Evolutionary conservation across 768 basidiomycete genomes (phyloP), one percentile per base, ranked within the genome.

Genomic region (Neoboletus subvelutipes): DNA sequence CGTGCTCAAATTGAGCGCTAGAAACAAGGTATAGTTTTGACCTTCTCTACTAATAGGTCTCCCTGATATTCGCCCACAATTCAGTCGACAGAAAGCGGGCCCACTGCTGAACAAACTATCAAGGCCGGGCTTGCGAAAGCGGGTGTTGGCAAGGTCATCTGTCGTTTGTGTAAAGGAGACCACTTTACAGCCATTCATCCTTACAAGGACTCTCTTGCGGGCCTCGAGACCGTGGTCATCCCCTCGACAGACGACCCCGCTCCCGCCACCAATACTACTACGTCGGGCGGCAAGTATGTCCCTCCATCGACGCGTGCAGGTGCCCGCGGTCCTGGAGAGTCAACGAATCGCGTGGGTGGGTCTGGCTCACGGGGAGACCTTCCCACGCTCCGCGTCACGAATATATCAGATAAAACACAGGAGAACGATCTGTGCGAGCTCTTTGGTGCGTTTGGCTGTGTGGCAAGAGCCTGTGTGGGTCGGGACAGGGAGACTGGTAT

Each of bases 151-250:
- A 94, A 94, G 69, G 91, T 99, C 60, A 74, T 81, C 43, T 99
- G 97, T 81, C 83, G 97, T 61, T 77, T 97, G 54, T 98, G 97
- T 78, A 92, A 96, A 70, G 97, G 96, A 51, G 90, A 90, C 61
- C 97, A 98, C 77, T 98, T 95, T 75, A 99, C 97, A 15, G 90
- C 94, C 60, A 94, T 95, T 73, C 98, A 96, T 81, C 97, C 97
- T 7, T 95, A 94, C 82, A 97, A 94, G 76, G 94, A 98, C 66
- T 89, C 90, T 10, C 82, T 99, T 15, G 87, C 86, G 11, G 89
- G 84, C 4, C 77, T 94, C 47, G 90, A 82, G 31, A 86, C 78
- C 13, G 75, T 76, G 5, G 80, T 82, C 1, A 64, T 75, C 0
- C 75, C 79, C 5, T 61, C 77, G 10, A 10, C 72, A 41, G 75